Conservation (phyloP, 352 stramenopile species). For the Peronospora destructor region DNA sequence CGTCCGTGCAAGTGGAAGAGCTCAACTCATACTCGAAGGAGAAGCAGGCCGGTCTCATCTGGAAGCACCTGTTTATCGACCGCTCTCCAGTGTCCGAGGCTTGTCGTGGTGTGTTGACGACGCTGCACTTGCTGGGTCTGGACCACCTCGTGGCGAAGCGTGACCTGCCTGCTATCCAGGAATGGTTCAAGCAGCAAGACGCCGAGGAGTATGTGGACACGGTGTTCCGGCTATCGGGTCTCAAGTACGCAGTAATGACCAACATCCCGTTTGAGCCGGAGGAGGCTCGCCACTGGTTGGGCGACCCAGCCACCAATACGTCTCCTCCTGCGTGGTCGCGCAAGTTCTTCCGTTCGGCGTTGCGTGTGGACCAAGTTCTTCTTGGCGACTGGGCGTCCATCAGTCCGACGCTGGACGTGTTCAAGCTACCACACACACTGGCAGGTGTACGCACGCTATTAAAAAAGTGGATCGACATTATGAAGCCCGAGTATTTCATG, state of each 20-base stretch:
- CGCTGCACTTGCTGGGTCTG: conserved; percentile 74
- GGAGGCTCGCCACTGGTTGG: conserved; percentile 52
- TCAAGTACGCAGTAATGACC: conserved; percentile 92
- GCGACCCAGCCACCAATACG: conserved; percentile 32
- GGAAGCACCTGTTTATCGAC: conserved; percentile 89
- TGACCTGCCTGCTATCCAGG: conserved; percentile 79
- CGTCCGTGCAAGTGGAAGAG: conserved; percentile 53
- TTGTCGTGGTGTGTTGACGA: conserved; percentile 88
- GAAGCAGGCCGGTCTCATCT: conserved; percentile 85
- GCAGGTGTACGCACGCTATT: conserved; percentile 79
- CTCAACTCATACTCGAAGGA: conserved; percentile 82
- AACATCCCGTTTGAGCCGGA: conserved; percentile 89
- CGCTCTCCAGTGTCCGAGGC: conserved; percentile 87
- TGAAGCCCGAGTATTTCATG: conserved; percentile 92
- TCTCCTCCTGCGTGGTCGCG: conserved; percentile 43
- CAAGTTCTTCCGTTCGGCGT: conserved; percentile 81
- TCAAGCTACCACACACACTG: conserved; percentile 58
- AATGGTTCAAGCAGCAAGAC: conserved; percentile 77
- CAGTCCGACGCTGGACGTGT: conserved; percentile 44
- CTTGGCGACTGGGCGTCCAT: conserved; percentile 80
- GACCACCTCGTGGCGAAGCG: conserved; percentile 49
- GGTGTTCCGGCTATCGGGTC: conserved; percentile 63
- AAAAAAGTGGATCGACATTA: conserved; percentile 87
- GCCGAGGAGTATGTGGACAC: conserved; percentile 61
- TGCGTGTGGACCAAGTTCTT: conserved; percentile 89